These are phyloP conservation scores for Xerocomellus amylosporus DNA, from an alignment of 768 basidiomycete genomes.

Conservation along the genomic window DNA sequence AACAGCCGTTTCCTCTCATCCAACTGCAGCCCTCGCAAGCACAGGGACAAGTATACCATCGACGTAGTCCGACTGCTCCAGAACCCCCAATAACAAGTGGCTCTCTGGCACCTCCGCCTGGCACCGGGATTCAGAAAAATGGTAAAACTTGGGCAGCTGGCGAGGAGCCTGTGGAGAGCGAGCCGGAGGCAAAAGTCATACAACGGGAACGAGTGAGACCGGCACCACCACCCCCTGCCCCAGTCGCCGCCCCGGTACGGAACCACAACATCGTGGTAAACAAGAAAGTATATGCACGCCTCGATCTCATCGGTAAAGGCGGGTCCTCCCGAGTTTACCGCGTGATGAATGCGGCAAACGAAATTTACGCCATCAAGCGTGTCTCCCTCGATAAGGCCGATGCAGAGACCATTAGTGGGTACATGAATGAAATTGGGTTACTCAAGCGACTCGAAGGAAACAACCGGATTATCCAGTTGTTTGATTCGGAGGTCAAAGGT, in stretches of 20 bases:
- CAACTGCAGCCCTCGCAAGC: slow-evolving; percentile 21
- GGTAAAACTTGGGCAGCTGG: slow-evolving; percentile 47
- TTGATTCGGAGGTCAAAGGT: slow-evolving; percentile 83
- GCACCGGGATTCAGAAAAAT: slow-evolving; percentile 22
- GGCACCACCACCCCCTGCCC: slow-evolving; percentile 36
- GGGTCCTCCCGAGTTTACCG: slow-evolving; percentile 96
- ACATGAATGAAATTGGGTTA: slow-evolving; percentile 94
- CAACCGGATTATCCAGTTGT: slow-evolving; percentile 83
- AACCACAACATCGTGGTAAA: slow-evolving; percentile 49
- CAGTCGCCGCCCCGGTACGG: slow-evolving; percentile 31
- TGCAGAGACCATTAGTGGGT: slow-evolving; percentile 82
- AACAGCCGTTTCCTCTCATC: slow-evolving; percentile 28
- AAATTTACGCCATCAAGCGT: slow-evolving; percentile 88
- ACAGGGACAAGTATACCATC: slow-evolving; percentile 44
- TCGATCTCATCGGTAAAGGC: slow-evolving; percentile 90
- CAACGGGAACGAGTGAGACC: slow-evolving; percentile 31
- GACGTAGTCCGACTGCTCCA: slow-evolving; percentile 68
- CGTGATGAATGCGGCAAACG: slow-evolving; percentile 72
- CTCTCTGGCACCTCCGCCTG: slow-evolving; percentile 15
- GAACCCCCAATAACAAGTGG: slow-evolving; percentile 51
- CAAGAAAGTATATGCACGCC: slow-evolving; percentile 76
- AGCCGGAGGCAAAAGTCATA: slow-evolving; percentile 29
- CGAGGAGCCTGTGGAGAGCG: slow-evolving; percentile 41
- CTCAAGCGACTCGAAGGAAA: slow-evolving; percentile 94
- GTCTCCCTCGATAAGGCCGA: slow-evolving; percentile 90